These are phyloP conservation scores for Metarhizium anisopliae DNA, from an alignment of 2,329 filamentous ascomycete species.

Conservation along the genomic window DNA sequence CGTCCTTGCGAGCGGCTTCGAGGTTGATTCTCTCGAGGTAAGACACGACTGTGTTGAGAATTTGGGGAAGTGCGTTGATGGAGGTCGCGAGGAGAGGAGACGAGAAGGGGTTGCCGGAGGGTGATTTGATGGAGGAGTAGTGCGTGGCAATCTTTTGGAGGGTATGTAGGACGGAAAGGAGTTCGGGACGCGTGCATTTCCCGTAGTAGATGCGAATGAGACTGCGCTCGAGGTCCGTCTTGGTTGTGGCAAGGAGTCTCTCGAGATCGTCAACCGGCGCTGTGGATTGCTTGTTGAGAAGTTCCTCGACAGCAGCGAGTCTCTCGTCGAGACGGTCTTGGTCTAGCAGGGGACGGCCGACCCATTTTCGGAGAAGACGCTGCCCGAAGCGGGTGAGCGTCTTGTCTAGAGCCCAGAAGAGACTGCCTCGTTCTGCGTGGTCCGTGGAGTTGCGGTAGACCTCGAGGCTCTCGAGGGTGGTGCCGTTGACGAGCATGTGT, in stretches of 20 bases:
- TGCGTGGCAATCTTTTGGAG: constrained; percentile 74
- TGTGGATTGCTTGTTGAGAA: constrained; percentile 60
- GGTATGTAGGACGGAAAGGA: constrained; percentile 76
- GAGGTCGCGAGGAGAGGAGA: constrained; percentile 63
- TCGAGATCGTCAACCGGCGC: constrained; percentile 65
- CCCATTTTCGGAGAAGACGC: constrained; percentile 84
- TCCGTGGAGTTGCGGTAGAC: constrained; percentile 95
- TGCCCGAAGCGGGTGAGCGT: constrained; percentile 86
- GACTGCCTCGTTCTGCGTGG: constrained; percentile 71
- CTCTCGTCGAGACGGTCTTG: constrained; percentile 66
- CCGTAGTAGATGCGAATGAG: constrained; percentile 96
- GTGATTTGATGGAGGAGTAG: constrained; percentile 57
- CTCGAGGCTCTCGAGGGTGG: constrained; percentile 86
- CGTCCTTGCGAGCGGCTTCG: constrained; percentile 72
- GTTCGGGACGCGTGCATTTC: constrained; percentile 83
- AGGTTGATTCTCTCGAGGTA: constrained; percentile 82
- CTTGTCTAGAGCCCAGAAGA: constrained; percentile 93
- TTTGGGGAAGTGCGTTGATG: constrained; percentile 66
- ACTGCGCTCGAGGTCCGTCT: constrained; percentile 81
- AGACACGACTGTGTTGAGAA: constrained; percentile 60
- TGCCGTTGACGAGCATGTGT: constrained; percentile 94
- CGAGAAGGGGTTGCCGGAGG: constrained; percentile 61
- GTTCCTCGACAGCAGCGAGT: constrained; percentile 76
- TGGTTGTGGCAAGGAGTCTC: constrained; percentile 60
- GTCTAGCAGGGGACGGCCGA: constrained; percentile 81